Base-by-base conservation (phyloP, 2,329 filamentous ascomycete species). In the Esteya vermicola region DNA sequence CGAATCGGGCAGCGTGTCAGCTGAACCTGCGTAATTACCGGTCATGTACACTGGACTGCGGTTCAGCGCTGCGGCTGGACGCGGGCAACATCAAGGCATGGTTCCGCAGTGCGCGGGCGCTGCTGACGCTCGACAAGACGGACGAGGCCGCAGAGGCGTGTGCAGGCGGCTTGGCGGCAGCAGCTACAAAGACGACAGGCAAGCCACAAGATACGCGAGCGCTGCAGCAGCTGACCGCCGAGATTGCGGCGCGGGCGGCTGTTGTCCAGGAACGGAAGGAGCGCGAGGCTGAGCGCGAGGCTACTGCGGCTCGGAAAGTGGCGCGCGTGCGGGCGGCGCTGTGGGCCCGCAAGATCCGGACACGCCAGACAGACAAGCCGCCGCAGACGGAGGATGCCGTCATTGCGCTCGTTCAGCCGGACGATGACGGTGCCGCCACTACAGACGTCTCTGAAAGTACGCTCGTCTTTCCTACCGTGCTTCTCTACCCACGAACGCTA, bases 1-100 rank as follows among this genome's bases (percentile, higher is more conserved):
- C 81, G 46, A 98, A 98, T 60, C 78, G 91, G 45, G 88, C 89
- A 1, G 76, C 93, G 22, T 93, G 85, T 61, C 83, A 96, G 57
- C 68, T 98, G 45, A 81, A 86, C 58, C 69, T 95, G 48, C 74
- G 76, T 56, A 98, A 98, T 64, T 91, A 88, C 62, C 79, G 89
- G 47, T 80, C 77, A 46, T 86, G 82, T 61, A 93, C 81, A 52
- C 70, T 81, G 36, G 91, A 96, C 65, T 91, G 88, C 58, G 82
- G 80, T 3, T 69, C 75, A 8, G 81, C 84, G 2, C 69, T 98
- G 44, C 74, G 77, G 30, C 65, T 95, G 43, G 93, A 95, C 59
- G 71, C 78, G 4, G 58, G 57, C 38, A 95, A 94, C 57, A 58
- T 93, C 52, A 98, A 98, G 63, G 89, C 91, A 1, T 85, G 79